Evolutionary conservation across 176 grass and related monocot species (phyloP).

Genomic region (Carex myosuroides): DNA sequence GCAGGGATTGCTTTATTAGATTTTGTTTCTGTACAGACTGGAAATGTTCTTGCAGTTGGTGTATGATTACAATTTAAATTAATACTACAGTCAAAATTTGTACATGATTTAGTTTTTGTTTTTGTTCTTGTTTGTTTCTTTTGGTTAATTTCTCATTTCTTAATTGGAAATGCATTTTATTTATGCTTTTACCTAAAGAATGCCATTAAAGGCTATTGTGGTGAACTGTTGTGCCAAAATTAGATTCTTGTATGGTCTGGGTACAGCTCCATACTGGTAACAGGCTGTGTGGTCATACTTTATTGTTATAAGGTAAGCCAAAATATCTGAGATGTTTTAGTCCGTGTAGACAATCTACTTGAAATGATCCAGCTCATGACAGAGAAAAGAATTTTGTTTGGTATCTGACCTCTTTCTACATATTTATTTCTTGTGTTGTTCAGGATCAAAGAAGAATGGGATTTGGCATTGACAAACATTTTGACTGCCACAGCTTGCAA

Average conservation of each 20-base stretch:
- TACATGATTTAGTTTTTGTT: too few species aligned
- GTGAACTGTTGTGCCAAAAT: neutral
- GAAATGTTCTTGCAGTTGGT: neutral
- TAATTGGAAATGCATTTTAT: neutral
- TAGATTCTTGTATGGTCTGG: neutral
- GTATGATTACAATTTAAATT: neutral
- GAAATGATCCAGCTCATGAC: neutral
- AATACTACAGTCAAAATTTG: neutral
- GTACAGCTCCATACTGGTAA: neutral
- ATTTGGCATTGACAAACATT: conserved; percentile 70
- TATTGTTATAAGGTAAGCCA: neutral
- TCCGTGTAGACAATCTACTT: neutral
- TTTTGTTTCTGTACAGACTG: neutral
- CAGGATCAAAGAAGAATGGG: conserved; percentile 94
- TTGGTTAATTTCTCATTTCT: neutral
- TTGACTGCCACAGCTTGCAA: conserved; percentile 80
- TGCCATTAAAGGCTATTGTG: neutral
- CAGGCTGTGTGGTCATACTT: neutral
- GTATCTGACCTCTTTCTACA: conserved; percentile 22
- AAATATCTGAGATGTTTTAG: neutral
- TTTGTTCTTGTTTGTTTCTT: neutral
- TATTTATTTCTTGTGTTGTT: conserved; percentile 11
- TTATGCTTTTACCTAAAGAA: neutral
- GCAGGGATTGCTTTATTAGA: neutral
- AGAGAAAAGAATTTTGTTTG: conserved; percentile 20